Evolutionary conservation across 2,329 filamentous ascomycete species (phyloP), one percentile per base, ranked within the genome.

Genomic region (Alternaria sp.): DNA sequence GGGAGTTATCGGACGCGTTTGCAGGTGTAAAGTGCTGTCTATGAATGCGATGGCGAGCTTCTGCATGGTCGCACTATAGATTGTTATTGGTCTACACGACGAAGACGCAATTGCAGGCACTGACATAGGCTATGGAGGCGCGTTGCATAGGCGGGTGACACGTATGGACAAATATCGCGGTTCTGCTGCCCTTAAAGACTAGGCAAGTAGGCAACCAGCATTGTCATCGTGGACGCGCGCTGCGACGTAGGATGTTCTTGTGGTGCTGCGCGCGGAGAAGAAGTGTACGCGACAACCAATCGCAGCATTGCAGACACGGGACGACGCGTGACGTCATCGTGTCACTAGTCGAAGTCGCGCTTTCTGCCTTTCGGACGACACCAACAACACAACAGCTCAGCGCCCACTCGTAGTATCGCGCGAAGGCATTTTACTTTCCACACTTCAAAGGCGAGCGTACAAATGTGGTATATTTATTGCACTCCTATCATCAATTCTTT

Each of bases 181-280:
- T 36, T n/a, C 15, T 9, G 15, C 15, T 3, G 32, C 2, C 0
- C 4, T 4, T 36, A n/a, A 4, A 9, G 13, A 36, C 0, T n/a
- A 36, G 13, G 30, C 13, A 8, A 32, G 1, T 32, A 32, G 30
- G 15, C 32, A 36, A n/a, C 13, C 7, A 36, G 15, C 32, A 36
- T 1, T n/a, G 32, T 36, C 32, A 1, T 5, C n/a, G 7, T n/a
- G 15, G 15, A 36, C 32, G 0, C 2, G 32, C 32, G 0, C 0
- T 5, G 8, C 32, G 32, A 36, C 8, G 8, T n/a, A 36, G 32
- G 8, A 36, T 36, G 15, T 1, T 36, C 32, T 0, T 23, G 21
- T 3, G 32, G 21, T 3, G 32, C 32, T n/a, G 32, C 32, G 32
- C 32, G 32, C 7, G 15, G 15, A n/a, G 32, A 36, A 5, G 32